Evolutionary conservation across 2,329 filamentous ascomycete genomes (phyloP), one percentile per base, ranked within the genome.

Genomic region (Lecanosticta acicola): DNA sequence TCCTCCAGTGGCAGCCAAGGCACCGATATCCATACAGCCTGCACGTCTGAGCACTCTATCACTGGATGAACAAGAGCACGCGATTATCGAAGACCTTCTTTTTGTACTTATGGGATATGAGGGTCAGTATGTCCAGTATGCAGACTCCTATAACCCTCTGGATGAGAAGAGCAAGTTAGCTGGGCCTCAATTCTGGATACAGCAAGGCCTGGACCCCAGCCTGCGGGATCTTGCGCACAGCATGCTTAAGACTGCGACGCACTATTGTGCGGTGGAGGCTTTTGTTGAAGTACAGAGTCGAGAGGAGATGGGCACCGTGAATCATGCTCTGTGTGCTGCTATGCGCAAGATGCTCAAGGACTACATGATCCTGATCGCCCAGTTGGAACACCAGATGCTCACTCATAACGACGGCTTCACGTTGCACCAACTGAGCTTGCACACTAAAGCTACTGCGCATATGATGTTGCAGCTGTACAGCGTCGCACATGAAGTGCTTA

Each of bases 71-170:
- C 93, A 98, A 66, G 93, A 98, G 69, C 80, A 82, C 18, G 85
- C 81, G 7, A 84, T 98, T 38, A 74, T 97, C 35, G 90, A 96
- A 57, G 93, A 98, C 59, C 70, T 98, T 13, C 69, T 97, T 29
- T 96, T 91, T 63, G 89, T 94, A 3, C 94, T 97, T 59, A 96
- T 98, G 90, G 93, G 93, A 18, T 95, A 89, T 54, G 93, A 98
- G 68, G 93, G 93, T n/a, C 89, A 95, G 66, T 97, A 97, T 64
- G 86, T 98, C 51, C 85, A 87, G 45, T 97, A 88, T 63, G 79
- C 78, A 48, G 85, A 87, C 55, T 78, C 79, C 7, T 97, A 94
- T 65, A 83, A 95, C 57, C 88, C 90, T 0, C 72, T 77, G 2
- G 81, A 87, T 41, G 93, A 98, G 69, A 87, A 91, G 59, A 88